Evolutionary conservation across 495 filamentous ascomycete species (phyloP).

Genomic region (Talaromyces trachyspermus): DNA sequence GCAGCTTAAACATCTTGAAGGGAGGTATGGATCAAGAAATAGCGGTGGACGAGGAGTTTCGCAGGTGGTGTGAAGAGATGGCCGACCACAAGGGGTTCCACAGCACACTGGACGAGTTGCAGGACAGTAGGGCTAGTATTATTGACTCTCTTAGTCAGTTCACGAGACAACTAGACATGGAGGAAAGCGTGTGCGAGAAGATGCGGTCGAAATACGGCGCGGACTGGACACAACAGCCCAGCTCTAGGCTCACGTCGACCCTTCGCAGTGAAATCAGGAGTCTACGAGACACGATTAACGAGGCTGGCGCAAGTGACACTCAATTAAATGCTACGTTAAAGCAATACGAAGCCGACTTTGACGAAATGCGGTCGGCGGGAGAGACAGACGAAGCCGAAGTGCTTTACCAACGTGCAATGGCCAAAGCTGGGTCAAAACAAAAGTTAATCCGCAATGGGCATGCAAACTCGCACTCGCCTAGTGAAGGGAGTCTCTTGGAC

Average conservation of each 20-base stretch:
- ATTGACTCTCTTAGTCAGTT: constrained; percentile 64
- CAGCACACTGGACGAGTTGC: constrained; percentile 68
- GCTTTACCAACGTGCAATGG: constrained; percentile 77
- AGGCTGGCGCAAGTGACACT: constrained; percentile 79
- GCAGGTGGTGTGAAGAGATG: constrained; percentile 87
- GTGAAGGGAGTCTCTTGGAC: constrained; percentile 76
- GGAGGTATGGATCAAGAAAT: constrained; percentile 88
- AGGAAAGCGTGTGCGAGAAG: constrained; percentile 97
- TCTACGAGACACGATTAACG: constrained; percentile 81
- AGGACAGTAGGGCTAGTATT: constrained; percentile 68
- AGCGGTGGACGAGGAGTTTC: constrained; percentile 82
- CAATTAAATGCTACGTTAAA: constrained; percentile 79
- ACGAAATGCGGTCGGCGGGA: constrained; percentile 89
- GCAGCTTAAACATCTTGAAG: constrained; percentile 83
- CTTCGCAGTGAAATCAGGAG: constrained; percentile 77
- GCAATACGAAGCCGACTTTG: constrained; percentile 78
- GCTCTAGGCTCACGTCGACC: constrained; percentile 77
- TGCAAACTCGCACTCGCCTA: constrained; percentile 43
- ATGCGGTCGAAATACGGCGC: constrained; percentile 96
- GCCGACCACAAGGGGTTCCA: constrained; percentile 71
- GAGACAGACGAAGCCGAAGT: constrained; percentile 84
- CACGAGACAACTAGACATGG: constrained; percentile 84
- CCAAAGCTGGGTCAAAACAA: constrained; percentile 54
- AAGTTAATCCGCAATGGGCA: constrained; percentile 56
- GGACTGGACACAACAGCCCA: constrained; percentile 97